Base-by-base conservation (phyloP, 2,329 filamentous ascomycete species). In the Dactylonectria estremocensis region DNA sequence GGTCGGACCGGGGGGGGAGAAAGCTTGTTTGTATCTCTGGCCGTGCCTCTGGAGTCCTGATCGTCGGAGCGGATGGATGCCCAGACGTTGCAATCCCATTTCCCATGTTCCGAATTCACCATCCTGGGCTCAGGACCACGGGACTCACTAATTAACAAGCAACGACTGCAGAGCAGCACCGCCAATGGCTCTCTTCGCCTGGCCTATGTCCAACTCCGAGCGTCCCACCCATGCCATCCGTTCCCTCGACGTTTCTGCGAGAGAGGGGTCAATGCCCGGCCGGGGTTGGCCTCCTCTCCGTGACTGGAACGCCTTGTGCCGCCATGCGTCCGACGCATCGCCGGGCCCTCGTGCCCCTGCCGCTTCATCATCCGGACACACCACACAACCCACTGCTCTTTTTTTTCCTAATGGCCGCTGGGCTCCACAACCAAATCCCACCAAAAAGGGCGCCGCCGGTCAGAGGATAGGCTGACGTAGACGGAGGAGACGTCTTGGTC, bases 261-360 rank as follows among this genome's bases (percentile, higher is more conserved):
- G 54, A 33, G 37, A 33, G 33, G 54, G 50, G 48, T 14, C 16
- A 16, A 35, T 13, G 16, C 1, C 35, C 14, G 2, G 48, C 48
- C 24, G 14, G 48, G 48, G 48, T 31, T 14, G 24, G 24, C 24
- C 4, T 28, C 24, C n/a, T n/a, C n/a, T n/a, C n/a, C n/a, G n/a
- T n/a, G n/a, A n/a, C n/a, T n/a, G n/a, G n/a, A n/a, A n/a, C 61
- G 62, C 50, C 54, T 58, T 68, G 58, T 61, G 58, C 64, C 55
- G 61, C 57, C 60, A 57, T 48, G 40, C n/a, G n/a, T n/a, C n/a
- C n/a, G 56, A 61, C 59, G 57, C 68, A 64, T 35, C 54, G 52
- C 48, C 48, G 46, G 49, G 57, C 52, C 62, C 62, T 54, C 56
- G 58, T 55, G 46, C 70, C 72, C 74, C 69, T 64, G 64, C 49